These are phyloP conservation scores for Hippophae rhamnoides DNA, from an alignment of 306 rosid species.

Conservation along the genomic window DNA sequence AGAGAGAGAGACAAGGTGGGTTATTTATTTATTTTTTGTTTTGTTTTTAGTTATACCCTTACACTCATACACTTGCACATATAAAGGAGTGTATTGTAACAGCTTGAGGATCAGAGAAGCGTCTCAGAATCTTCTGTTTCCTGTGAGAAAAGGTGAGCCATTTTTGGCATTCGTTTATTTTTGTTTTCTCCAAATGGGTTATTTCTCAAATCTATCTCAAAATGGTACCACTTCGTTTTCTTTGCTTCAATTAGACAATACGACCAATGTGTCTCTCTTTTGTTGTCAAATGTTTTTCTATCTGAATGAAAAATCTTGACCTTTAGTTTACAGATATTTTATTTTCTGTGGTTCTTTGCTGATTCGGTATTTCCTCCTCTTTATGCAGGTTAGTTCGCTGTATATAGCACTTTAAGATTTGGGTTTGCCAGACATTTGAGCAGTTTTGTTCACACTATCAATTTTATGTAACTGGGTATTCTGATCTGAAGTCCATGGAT, in stretches of 20 bases:
- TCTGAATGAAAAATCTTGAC: slow-evolving; percentile 8
- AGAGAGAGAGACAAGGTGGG: neutral
- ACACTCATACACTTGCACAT: neutral
- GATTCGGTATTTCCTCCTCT: neutral
- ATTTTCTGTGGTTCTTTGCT: slow-evolving; percentile 6
- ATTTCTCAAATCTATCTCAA: slow-evolving; percentile 21
- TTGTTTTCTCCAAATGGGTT: neutral
- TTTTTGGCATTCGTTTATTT: slow-evolving; percentile 10
- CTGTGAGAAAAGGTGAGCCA: slow-evolving; percentile 23
- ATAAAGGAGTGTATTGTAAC: slow-evolving; percentile 6
- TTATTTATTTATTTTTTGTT: neutral
- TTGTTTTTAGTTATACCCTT: neutral
- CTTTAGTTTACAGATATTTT: slow-evolving; percentile 13
- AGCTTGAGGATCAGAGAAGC: slow-evolving; percentile 13
- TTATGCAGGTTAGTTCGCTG: neutral
- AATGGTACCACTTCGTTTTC: slow-evolving; percentile 7
- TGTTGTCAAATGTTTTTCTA: neutral
- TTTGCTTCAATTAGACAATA: slow-evolving; percentile 4
- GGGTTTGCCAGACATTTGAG: slow-evolving; percentile 13
- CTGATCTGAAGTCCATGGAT: slow-evolving; percentile 26
- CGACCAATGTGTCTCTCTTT: slow-evolving; percentile 4
- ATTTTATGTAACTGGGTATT: slow-evolving; percentile 20
- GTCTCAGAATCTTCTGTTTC: neutral
- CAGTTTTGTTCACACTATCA: slow-evolving; percentile 9
- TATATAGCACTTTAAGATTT: slow-evolving; percentile 6